These are phyloP conservation scores for Spencermartinsiella ligniputridi DNA, from an alignment of 1,139 yeast species.

Conservation along the genomic window DNA sequence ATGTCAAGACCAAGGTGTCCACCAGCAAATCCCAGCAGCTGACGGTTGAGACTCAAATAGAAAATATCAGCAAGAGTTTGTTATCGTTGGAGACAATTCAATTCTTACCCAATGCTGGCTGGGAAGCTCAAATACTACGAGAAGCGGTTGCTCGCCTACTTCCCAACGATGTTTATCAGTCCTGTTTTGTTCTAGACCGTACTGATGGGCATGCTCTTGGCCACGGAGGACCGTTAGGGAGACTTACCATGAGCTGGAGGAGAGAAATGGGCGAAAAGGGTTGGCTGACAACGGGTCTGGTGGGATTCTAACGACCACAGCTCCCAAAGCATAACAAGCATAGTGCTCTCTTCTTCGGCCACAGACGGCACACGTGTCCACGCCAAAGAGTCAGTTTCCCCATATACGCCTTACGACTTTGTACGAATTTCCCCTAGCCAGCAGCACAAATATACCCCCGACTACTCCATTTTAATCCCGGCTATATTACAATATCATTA, in stretches of 20 bases:
- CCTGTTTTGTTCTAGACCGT: conserved; percentile 6
- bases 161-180: conserved; percentile 6
- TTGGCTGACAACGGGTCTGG: conserved; percentile 30
- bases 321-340: too few species aligned
- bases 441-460: too few species aligned
- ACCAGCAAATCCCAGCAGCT: conserved; percentile 12
- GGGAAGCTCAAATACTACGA: conserved; percentile 20
- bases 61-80: conserved; percentile 30
- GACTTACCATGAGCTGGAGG: conserved; percentile 33
- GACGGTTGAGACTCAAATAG: conserved; percentile 35
- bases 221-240: conserved; percentile 12
- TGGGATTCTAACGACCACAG: neutral
- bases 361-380: too few species aligned
- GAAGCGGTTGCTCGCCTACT: neutral
- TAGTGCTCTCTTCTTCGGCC: too few species aligned
- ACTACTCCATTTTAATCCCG: too few species aligned
- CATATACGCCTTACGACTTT: too few species aligned
- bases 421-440: too few species aligned
- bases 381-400: too few species aligned
- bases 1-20: conserved; percentile 31
- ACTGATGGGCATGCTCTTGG: neutral
- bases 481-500: too few species aligned
- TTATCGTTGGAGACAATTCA: conserved; percentile 31
- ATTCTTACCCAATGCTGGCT: conserved; percentile 28
- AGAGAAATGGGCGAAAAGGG: conserved; percentile 37